Evolutionary conservation across 176 grass and related monocot species (phyloP).

Genomic region (maize (Zea mays)): Zm-B73-REFERENCE-NAM-5.0 NC_050105.1:10250001-10250500

Average conservation of each 20-base stretch:
- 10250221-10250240: background rate
- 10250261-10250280: conserved; percentile 10
- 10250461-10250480: background rate
- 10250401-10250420: background rate
- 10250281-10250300: background rate
- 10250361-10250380: background rate
- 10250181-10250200: background rate
- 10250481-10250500: conserved; percentile 2
- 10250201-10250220: background rate
- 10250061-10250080: background rate
- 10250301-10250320: conserved; percentile 5
- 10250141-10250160: background rate
- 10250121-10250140: conserved; percentile 1
- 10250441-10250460: background rate
- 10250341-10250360: background rate
- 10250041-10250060: conserved; percentile 7
- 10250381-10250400: background rate
- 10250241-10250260: background rate
- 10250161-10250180: background rate
- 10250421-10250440: background rate
- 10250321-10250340: background rate
- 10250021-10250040: background rate
- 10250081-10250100: background rate
- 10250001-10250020: background rate
- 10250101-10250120: background rate